phyloP scores from a whole-genome alignment of 1,284 basidiomycete species.

The Coniferiporia weirii region DNA sequence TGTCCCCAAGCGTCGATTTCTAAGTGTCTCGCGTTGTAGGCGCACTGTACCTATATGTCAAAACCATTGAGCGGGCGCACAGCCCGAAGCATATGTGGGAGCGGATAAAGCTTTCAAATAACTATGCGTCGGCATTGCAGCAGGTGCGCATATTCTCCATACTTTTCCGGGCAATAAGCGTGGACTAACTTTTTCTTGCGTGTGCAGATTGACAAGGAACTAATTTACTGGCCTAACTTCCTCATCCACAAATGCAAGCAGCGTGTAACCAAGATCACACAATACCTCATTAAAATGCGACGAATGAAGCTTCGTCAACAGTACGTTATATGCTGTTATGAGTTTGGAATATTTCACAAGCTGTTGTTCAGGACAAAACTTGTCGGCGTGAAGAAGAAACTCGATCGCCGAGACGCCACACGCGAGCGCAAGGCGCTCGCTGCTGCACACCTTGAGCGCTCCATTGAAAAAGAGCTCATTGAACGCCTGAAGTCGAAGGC shows the following conservation, averaged over 20 bases:
- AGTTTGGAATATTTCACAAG: not conserved
- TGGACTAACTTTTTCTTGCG: not conserved
- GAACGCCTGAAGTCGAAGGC: constrained; percentile 94
- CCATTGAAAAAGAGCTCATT: constrained; percentile 94
- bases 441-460: constrained; percentile 89
- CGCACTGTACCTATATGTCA: constrained; percentile 92
- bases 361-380: constrained; percentile 70
- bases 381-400: constrained; percentile 95
- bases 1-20: not conserved
- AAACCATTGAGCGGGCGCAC: constrained; percentile 97
- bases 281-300: constrained; percentile 98
- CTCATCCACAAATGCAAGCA: constrained; percentile 99
- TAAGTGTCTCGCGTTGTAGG: constrained; percentile 41
- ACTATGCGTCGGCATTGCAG: constrained; percentile 92
- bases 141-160: constrained; percentile 52
- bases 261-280: constrained; percentile 96
- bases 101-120: constrained; percentile 86
- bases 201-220: constrained; percentile 84
- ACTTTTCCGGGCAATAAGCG: not conserved
- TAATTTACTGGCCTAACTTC: constrained; percentile 98
- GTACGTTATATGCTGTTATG: constrained; percentile 43
- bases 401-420: constrained; percentile 89
- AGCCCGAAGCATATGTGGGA: constrained; percentile 98
- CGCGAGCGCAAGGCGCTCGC: constrained; percentile 95
- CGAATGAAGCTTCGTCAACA: constrained; percentile 85